Evolutionary conservation across 495 filamentous ascomycete species (phyloP).

Genomic region (Aspergillus olivimuriae): DNA sequence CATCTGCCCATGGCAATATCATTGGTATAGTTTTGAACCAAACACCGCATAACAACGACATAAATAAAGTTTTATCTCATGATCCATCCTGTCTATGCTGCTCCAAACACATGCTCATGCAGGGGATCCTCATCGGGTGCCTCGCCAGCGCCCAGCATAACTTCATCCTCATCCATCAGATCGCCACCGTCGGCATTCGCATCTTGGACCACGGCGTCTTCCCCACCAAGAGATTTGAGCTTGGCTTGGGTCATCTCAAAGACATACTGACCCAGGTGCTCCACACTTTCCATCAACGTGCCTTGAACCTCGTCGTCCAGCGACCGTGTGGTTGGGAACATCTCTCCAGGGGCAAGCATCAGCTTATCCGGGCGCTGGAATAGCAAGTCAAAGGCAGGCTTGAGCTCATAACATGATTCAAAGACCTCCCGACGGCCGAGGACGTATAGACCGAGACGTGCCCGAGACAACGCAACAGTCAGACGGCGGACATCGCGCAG

Average conservation of each 20-base stretch:
- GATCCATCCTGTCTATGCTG: not conserved
- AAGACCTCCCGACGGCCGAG: slow-evolving; percentile 88
- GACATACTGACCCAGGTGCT: slow-evolving; percentile 95
- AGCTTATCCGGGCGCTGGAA: slow-evolving; percentile 69
- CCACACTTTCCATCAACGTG: slow-evolving; percentile 76
- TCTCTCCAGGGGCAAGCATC: slow-evolving; percentile 72
- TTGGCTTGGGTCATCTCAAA: slow-evolving; percentile 93
- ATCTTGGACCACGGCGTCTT: slow-evolving; percentile 27
- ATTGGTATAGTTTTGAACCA: no score
- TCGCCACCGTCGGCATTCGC: slow-evolving; percentile 37
- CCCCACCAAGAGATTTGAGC: slow-evolving; percentile 54
- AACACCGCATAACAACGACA: not conserved
- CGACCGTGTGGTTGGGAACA: slow-evolving; percentile 65
- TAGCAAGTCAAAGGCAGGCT: slow-evolving; percentile 75
- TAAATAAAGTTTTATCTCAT: no score
- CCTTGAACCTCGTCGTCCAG: slow-evolving; percentile 52
- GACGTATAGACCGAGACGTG: slow-evolving; percentile 86
- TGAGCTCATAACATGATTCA: slow-evolving; percentile 79
- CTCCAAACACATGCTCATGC: slow-evolving; percentile 26
- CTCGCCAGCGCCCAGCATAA: slow-evolving; percentile 31
- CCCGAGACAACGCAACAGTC: slow-evolving; percentile 93
- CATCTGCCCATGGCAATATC: no score
- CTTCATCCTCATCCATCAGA: slow-evolving; percentile 41
- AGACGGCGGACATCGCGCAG: slow-evolving; percentile 89
- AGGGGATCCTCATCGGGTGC: slow-evolving; percentile 29